Conservation (phyloP, 495 filamentous ascomycete genomes). For the Endocarpon pusillum region DNA sequence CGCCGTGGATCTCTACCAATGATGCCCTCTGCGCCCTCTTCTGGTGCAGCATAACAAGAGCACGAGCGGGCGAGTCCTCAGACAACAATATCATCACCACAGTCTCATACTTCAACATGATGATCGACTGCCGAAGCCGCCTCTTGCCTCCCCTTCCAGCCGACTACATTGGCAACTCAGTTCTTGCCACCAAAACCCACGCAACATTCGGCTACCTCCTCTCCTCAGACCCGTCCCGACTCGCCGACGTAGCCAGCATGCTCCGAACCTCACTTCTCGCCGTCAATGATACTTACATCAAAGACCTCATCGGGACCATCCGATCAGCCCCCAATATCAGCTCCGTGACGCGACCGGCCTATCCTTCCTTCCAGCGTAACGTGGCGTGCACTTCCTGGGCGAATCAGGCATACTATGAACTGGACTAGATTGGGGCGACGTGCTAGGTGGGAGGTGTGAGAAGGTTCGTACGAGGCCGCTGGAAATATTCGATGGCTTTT, state of each 20-base stretch:
- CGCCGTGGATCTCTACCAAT: slow-evolving; percentile 6
- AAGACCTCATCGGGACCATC: slow-evolving; percentile 4
- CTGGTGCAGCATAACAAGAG: slow-evolving; percentile 7
- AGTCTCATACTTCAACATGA: slow-evolving; percentile 3
- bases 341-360: slow-evolving; percentile 2
- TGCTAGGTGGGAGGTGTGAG: no score
- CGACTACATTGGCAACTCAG: slow-evolving; percentile 5
- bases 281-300: slow-evolving; percentile 4
- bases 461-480: no score
- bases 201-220: slow-evolving; percentile 1
- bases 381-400: slow-evolving; percentile 4
- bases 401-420: slow-evolving; percentile 3
- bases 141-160: slow-evolving; percentile 4
- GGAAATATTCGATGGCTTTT: no score
- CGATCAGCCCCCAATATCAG: slow-evolving; percentile 2
- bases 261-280: slow-evolving; percentile 1
- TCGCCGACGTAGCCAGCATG: background rate
- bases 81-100: background rate
- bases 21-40: slow-evolving; percentile 8
- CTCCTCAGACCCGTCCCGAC: slow-evolving; percentile 1
- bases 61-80: slow-evolving; percentile 3
- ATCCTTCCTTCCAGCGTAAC: background rate
- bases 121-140: slow-evolving; percentile 2
- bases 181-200: slow-evolving; percentile 4
- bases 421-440: no score